Evolutionary conservation across 2,329 filamentous ascomycete genomes (phyloP).

Genomic region (Grosmannia penicillata): DNA sequence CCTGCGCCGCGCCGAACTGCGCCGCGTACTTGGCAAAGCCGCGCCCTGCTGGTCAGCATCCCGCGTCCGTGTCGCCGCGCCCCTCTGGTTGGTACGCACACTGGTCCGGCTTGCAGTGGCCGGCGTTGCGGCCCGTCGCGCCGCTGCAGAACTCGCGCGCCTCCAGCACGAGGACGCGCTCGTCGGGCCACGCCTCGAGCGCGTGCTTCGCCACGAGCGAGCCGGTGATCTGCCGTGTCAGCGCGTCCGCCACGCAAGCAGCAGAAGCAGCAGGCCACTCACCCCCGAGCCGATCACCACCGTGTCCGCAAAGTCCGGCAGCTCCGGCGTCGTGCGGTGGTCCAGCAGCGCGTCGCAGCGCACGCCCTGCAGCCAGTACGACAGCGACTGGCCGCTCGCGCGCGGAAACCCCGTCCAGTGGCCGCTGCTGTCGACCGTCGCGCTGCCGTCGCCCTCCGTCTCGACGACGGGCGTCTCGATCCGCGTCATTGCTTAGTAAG

Average conservation of each 20-base stretch:
- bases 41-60: not conserved
- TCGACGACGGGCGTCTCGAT: too few species aligned
- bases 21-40: not conserved
- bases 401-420: too few species aligned
- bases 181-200: not conserved
- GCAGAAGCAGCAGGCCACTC: not conserved
- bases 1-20: not conserved
- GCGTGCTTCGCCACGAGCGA: not conserved
- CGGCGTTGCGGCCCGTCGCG: constrained; percentile 3
- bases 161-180: constrained; percentile 1
- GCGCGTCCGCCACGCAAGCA: not conserved
- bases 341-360: not conserved
- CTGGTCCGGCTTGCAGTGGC: constrained; percentile 3
- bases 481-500: too few species aligned
- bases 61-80: too few species aligned
- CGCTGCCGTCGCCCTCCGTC: too few species aligned
- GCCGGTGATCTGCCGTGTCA: not conserved
- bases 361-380: constrained; percentile 3
- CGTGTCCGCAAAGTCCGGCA: not conserved
- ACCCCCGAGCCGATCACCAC: constrained; percentile 3
- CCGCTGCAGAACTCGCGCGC: constrained; percentile 3
- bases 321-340: not conserved
- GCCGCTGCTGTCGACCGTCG: too few species aligned
- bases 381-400: not conserved
- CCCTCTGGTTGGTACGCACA: too few species aligned